Base-by-base conservation (phyloP, 1,284 basidiomycete genomes). In the Moniliophthora roreri region DNA sequence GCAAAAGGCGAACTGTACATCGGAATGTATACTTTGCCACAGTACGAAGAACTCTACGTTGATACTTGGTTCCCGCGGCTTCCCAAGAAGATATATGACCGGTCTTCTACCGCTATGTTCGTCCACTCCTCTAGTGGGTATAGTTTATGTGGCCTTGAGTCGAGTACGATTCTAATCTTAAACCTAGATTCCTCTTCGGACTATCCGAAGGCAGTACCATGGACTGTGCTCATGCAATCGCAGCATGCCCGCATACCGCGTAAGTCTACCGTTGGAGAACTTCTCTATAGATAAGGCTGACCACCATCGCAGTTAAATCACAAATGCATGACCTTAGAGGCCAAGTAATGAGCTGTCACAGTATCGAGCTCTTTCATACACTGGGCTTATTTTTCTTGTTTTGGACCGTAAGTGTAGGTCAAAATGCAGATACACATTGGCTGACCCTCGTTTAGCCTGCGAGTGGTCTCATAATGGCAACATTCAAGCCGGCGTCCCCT, bases 71-170 rank as follows among this genome's bases (percentile, higher is more conserved):
- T 51, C 28, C 36, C 20, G 4, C 41, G 6, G 46, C 54, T 11
- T 48, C 55, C 21, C 42, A 52, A 47, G 46, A 38, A 5, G 34
- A 50, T 52, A 20, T 34, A 50, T 26, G 53, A 54, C 37, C 26
- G 36, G 1, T 50, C 48, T 4, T 18, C 35, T 23, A 32, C 48
- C 7, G 35, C 60, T n/a, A 59, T 71, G 49, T 53, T 69, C n/a
- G 59, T 65, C 5, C 72, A 73, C 58, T 72, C 71, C 1, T 71
- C 70, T 23, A 70, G 71, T 69, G 52, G 8, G 59, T 52, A 23
- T 34, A 26, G n/a, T 38, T 3, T 2, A 8, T 9, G 26, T 11
- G 3, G 16, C 39, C 2, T 23, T 16, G 4, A 0, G 13, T 6
- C 24, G 32, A 10, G 4, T 0, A 18, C 13, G 6, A 11, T 6